A percentile compares a stretch with the other conserved stretches of the same genome.
phyloP scores from a whole-genome alignment of 768 basidiomycete species.

The Hydnum rufescens region DNA sequence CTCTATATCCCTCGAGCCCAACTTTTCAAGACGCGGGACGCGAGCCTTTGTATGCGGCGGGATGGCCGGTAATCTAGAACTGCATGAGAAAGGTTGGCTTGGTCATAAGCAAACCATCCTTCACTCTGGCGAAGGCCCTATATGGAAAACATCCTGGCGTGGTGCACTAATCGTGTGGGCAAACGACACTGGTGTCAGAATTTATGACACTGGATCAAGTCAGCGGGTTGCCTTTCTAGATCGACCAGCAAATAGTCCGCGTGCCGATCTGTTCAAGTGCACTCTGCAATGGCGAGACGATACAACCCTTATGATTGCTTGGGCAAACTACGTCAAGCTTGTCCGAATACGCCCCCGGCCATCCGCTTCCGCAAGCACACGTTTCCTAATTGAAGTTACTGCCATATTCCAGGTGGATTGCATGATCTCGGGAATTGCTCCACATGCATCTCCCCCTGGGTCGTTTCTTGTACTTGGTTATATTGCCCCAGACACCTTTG shows the following conservation, averaged over 20 bases:
- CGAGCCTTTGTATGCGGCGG: slow-evolving; percentile 82
- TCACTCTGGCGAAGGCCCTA: slow-evolving; percentile 76
- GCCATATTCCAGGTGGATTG: slow-evolving; percentile 86
- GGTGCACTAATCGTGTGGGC: slow-evolving; percentile 87
- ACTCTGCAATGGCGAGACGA: slow-evolving; percentile 86
- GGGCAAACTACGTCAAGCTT: slow-evolving; percentile 88
- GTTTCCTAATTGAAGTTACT: slow-evolving; percentile 65
- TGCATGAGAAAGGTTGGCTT: slow-evolving; percentile 92
- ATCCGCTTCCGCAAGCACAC: slow-evolving; percentile 18
- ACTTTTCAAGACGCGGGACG: slow-evolving; percentile 58
- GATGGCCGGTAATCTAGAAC: slow-evolving; percentile 64
- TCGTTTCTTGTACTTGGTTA: slow-evolving; percentile 82
- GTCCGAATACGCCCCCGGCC: slow-evolving; percentile 54
- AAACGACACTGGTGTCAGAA: slow-evolving; percentile 82
- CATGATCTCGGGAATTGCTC: slow-evolving; percentile 82
- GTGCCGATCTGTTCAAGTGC: slow-evolving; percentile 90
- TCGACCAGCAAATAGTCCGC: slow-evolving; percentile 58
- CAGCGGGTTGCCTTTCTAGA: slow-evolving; percentile 73
- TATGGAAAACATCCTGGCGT: slow-evolving; percentile 82
- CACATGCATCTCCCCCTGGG: slow-evolving; percentile 34
- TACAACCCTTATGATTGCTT: slow-evolving; percentile 70
- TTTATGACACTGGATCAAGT: slow-evolving; percentile 67
- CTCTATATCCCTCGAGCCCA: slow-evolving; percentile 75
- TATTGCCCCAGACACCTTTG: slow-evolving; percentile 46
- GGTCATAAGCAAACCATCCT: slow-evolving; percentile 72